phyloP scores from a whole-genome alignment of 1,284 basidiomycete genomes.

The Tetrapyrgos nigripes region DNA sequence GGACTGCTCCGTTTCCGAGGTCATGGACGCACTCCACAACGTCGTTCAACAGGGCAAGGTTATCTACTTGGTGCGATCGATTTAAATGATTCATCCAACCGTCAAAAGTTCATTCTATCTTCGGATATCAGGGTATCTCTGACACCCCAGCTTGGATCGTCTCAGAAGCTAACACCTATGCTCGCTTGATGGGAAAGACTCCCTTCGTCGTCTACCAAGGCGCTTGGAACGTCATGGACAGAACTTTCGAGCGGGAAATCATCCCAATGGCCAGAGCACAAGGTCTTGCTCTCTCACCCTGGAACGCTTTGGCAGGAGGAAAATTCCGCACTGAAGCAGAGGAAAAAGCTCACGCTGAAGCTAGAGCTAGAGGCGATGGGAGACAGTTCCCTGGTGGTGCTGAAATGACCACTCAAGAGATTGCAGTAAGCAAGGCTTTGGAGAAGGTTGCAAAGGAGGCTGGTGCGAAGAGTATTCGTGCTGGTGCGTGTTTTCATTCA shows the following conservation, averaged over 20 bases:
- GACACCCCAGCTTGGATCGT: conserved; percentile 60
- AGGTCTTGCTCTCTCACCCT: conserved; percentile 47
- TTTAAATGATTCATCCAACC: conserved; percentile 3
- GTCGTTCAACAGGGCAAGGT: conserved; percentile 54
- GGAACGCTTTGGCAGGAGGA: conserved; percentile 45
- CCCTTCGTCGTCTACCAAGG: conserved; percentile 63
- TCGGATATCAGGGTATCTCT: conserved; percentile 20
- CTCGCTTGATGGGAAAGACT: conserved; percentile 47
- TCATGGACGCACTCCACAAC: conserved; percentile 57
- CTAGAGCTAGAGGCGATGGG: conserved; percentile 40
- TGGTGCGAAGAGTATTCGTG: conserved; percentile 30
- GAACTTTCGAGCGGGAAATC: conserved; percentile 60
- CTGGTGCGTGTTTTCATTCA: conserved; percentile 21
- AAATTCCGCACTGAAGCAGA: conserved; percentile 45
- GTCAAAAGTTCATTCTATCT: not conserved
- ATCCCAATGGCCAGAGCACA: conserved; percentile 57
- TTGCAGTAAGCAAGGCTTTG: conserved; percentile 37
- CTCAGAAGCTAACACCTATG: conserved; percentile 55
- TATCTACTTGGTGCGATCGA: conserved; percentile 49
- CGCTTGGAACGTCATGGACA: conserved; percentile 49
- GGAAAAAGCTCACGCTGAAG: conserved; percentile 36
- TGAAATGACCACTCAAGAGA: conserved; percentile 37
- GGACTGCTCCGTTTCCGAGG: conserved; percentile 58
- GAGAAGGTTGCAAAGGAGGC: conserved; percentile 43
- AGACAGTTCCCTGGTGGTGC: conserved; percentile 17